Percentiles rank a stretch among this genome's conserved stretches.
phyloP scores from a whole-genome alignment of 495 filamentous ascomycete genomes.

The Cercophora samala region DNA sequence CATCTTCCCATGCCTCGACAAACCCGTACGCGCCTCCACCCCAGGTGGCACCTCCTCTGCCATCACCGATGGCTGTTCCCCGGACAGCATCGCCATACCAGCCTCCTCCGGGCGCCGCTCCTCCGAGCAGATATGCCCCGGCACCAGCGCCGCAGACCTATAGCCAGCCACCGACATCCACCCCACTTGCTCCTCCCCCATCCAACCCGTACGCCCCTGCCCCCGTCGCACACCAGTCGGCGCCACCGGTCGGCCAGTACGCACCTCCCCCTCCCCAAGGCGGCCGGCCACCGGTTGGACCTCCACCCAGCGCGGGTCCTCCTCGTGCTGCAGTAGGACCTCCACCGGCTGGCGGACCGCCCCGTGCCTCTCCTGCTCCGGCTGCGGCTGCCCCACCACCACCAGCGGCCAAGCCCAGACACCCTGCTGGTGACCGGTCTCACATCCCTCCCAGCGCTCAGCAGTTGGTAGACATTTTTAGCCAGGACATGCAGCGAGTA shows the following conservation, averaged over 20 bases:
- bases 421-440: constrained; percentile 83
- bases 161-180: constrained; percentile 33
- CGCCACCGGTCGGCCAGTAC: constrained; percentile 33
- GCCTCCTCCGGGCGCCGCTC: constrained; percentile 71
- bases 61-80: constrained; percentile 47
- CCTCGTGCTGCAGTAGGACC: constrained; percentile 47
- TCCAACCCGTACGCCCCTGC: constrained; percentile 61
- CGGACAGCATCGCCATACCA: constrained; percentile 88
- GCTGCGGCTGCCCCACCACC: constrained; percentile 42
- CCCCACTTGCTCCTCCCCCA: constrained; percentile 37
- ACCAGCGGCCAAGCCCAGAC: constrained; percentile 51
- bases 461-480: constrained; percentile 77
- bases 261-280: constrained; percentile 34
- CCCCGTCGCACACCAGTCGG: constrained; percentile 25
- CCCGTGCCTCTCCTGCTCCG: constrained; percentile 31
- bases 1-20: constrained; percentile 60
- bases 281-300: constrained; percentile 32
- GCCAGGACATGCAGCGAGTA: constrained; percentile 80
- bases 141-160: constrained; percentile 61
- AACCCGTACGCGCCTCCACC: constrained; percentile 71
- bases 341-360: constrained; percentile 32
- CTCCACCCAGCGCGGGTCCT: constrained; percentile 46
- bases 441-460: constrained; percentile 77
- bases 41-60: constrained; percentile 41
- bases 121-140: constrained; percentile 82